These are phyloP conservation scores for Rhizopogon vulgaris DNA, from an alignment of 768 basidiomycete species.

Conservation along the genomic window DNA sequence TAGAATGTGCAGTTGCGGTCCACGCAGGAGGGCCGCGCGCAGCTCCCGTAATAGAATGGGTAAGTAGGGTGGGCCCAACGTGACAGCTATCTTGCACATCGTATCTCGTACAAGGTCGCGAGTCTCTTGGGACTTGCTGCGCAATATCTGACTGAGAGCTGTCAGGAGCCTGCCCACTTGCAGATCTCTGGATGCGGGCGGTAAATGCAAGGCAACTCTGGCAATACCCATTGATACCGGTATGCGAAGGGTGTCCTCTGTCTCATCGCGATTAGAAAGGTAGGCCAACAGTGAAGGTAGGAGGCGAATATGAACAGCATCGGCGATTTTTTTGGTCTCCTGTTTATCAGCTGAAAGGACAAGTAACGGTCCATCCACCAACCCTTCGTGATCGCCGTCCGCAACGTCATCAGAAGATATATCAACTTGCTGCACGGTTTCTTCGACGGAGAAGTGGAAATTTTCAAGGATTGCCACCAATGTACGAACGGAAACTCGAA, in stretches of 20 bases:
- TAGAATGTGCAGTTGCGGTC: conserved; percentile 91
- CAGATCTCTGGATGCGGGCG: conserved; percentile 49
- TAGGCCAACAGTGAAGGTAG: conserved; percentile 77
- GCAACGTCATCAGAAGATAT: conserved; percentile 21
- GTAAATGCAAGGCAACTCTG: conserved; percentile 77
- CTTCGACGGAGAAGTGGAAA: conserved; percentile 87
- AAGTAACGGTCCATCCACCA: conserved; percentile 5
- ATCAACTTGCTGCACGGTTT: conserved; percentile 31
- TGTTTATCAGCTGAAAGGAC: conserved; percentile 6
- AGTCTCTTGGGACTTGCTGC: conserved; percentile 92
- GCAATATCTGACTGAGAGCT: conserved; percentile 80
- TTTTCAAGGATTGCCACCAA: conserved; percentile 81
- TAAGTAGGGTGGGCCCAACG: conserved; percentile 70
- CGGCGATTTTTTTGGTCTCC: conserved; percentile 43
- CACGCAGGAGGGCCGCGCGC: conserved; percentile 77
- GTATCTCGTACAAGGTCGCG: conserved; percentile 83
- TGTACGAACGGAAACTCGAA: conserved; percentile 79
- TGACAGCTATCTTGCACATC: conserved; percentile 69
- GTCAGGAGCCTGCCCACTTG: conserved; percentile 79
- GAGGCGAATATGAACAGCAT: conserved; percentile 69
- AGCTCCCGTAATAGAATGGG: conserved; percentile 72
- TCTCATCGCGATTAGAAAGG: conserved; percentile 77
- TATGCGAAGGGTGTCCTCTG: conserved; percentile 81
- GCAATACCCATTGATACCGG: conserved; percentile 85
- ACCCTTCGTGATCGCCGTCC: conserved; percentile 24